These are phyloP conservation scores for Davidsoniella australis DNA, from an alignment of 2,329 filamentous ascomycete genomes.

Conservation along the genomic window DNA sequence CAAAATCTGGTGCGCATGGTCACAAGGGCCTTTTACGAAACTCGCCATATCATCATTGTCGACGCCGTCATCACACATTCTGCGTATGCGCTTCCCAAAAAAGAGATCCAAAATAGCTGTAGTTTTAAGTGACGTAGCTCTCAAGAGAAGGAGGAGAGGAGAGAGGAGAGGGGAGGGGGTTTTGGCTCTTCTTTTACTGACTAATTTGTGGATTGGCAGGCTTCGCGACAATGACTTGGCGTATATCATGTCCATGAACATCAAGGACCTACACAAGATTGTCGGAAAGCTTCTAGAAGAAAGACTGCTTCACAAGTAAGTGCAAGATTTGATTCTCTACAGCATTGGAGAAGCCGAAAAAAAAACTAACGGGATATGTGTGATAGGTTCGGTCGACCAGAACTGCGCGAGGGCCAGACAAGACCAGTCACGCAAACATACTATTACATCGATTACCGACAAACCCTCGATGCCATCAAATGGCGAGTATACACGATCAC, in stretches of 20 bases:
- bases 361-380: background rate
- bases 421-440: conserved; percentile 77
- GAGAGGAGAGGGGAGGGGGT: background rate
- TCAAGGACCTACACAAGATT: conserved; percentile 80
- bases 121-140: background rate
- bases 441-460: conserved; percentile 92
- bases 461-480: conserved; percentile 90
- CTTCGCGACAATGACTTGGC: conserved; percentile 79
- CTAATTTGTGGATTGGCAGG: conserved; percentile 46
- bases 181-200: conserved; percentile 44
- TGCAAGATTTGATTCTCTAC: conserved; percentile 59
- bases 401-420: conserved; percentile 64
- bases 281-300: conserved; percentile 75
- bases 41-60: conserved; percentile 66
- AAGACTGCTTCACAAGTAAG: conserved; percentile 35
- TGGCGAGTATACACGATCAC: conserved; percentile 81
- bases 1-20: conserved; percentile 73
- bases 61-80: conserved; percentile 78
- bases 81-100: conserved; percentile 32
- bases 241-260: conserved; percentile 73
- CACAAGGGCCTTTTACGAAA: conserved; percentile 72
- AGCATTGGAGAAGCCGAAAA: conserved; percentile 32
- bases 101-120: background rate
- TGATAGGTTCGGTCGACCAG: conserved; percentile 30
- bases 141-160: background rate